Conservation (phyloP, 2,329 filamentous ascomycete species). For the Fusarium sp. region DNA sequence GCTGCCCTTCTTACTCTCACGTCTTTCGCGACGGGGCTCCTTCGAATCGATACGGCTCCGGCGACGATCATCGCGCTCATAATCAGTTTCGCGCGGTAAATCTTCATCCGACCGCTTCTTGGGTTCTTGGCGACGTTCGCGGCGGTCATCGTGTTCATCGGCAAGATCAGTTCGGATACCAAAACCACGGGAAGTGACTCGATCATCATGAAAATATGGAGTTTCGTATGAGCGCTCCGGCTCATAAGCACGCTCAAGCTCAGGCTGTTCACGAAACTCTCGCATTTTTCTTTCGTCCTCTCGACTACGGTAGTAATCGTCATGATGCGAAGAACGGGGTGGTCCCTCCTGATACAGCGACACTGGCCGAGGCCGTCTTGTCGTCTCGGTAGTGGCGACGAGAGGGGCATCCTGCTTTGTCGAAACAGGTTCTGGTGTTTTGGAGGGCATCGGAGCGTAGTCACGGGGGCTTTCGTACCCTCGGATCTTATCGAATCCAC, state of each 20-base stretch:
- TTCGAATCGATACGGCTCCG: constrained; percentile 41
- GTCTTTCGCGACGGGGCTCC: constrained; percentile 47
- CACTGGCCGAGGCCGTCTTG: constrained; percentile 56
- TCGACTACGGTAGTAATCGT: constrained; percentile 61
- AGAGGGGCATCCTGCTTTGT: constrained; percentile 34
- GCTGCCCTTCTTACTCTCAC: constrained; percentile 47
- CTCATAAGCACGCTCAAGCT: constrained; percentile 47
- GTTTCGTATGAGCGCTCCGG: constrained; percentile 45
- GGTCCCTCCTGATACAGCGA: constrained; percentile 65
- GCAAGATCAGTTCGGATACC: constrained; percentile 59
- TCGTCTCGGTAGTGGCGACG: constrained; percentile 36
- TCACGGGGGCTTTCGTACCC: constrained; percentile 58
- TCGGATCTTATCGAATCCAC: constrained; percentile 77
- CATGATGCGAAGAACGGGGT: constrained; percentile 56
- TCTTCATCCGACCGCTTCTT: constrained; percentile 50
- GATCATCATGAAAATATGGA: constrained; percentile 59
- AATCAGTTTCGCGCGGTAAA: constrained; percentile 43
- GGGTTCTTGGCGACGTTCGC: constrained; percentile 51
- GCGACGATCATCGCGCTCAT: constrained; percentile 47
- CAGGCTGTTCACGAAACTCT: constrained; percentile 56
- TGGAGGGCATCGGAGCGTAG: constrained; percentile 57
- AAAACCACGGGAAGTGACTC: constrained; percentile 61
- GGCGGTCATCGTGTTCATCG: constrained; percentile 56
- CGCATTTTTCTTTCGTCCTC: constrained; percentile 60
- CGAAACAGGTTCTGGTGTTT: constrained; percentile 51